Evolutionary conservation across 2,329 filamentous ascomycete species (phyloP).

Genomic region (Canariomyces notabilis): DNA sequence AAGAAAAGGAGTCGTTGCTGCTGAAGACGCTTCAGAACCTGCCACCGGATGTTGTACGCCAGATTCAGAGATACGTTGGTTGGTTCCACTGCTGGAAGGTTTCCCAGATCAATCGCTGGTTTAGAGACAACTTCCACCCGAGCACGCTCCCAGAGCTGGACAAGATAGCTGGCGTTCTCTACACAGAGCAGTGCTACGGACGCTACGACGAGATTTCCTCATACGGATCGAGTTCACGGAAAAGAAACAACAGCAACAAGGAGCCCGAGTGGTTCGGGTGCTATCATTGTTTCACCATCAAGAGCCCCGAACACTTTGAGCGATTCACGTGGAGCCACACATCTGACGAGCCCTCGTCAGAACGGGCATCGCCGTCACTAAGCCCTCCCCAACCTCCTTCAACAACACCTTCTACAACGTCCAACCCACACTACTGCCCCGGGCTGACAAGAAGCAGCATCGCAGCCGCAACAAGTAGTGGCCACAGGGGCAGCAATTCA

Average conservation of each 20-base stretch:
- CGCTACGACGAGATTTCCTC: conserved; percentile 11
- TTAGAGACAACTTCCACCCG: conserved; percentile 17
- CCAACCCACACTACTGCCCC: conserved; percentile 24
- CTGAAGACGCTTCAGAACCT: conserved; percentile 6
- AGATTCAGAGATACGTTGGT: conserved; percentile 13
- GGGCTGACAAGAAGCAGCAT: conserved; percentile 20
- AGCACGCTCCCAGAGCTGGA: conserved; percentile 7
- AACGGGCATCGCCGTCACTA: neutral
- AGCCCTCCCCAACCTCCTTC: neutral
- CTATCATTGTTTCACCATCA: conserved; percentile 22
- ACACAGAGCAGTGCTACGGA: conserved; percentile 19
- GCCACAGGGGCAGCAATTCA: neutral
- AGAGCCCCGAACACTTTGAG: conserved; percentile 19
- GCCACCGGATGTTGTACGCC: neutral
- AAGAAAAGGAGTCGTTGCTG: conserved; percentile 1
- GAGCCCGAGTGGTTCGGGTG: conserved; percentile 17
- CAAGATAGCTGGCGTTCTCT: conserved; percentile 14
- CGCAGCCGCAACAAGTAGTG: neutral
- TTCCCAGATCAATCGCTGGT: conserved; percentile 10
- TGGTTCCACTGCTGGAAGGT: conserved; percentile 16
- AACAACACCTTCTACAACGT: neutral
- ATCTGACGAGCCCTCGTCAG: neutral
- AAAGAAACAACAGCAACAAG: conserved; percentile 8
- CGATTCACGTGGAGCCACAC: conserved; percentile 15
- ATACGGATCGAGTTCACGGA: neutral